Base-by-base conservation (phyloP, 352 stramenopile species). In the Blastocystis sp. region DNA sequence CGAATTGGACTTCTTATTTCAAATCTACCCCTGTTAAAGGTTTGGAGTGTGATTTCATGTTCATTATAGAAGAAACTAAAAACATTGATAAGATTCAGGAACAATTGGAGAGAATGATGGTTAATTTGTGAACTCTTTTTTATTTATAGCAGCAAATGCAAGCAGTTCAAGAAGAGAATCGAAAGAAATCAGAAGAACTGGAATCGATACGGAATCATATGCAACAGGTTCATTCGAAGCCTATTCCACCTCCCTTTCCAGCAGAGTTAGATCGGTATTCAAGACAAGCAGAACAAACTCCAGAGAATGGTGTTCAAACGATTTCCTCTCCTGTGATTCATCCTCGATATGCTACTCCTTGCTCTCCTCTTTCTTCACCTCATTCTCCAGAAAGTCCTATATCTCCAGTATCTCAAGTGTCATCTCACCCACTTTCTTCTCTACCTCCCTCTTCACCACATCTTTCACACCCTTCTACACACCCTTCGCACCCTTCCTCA, bases 111-210 rank as follows among this genome's bases (percentile, higher is more conserved):
- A 66, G 59, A 42, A 24, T 81, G 44, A 81, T 81, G 42, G 70
- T 81, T 22, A 15, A 9, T 13, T 22, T 81, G 37, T n/a, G 40
- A 27, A 7, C 13, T 4, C 1, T 4, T 13, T 51, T 0, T 17
- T 22, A 33, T 37, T 11, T n/a, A 11, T 81, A 81, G 70, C 40
- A 62, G 62, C 70, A 81, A 37, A 81, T 81, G 70, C 35, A 60
- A 33, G 70, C 44, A 15, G 70, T 81, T 30, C 70, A 81, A 37
- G 42, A 81, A 56, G 70, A 81, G 19, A 81, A 81, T 37, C 40
- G 44, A 40, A 27, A 40, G 11, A 81, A 81, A 27, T 30, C 22
- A 0, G 44, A 17, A 60, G 70, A 81, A 56, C 17, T 81, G 13
- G 51, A 81, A 15, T 51, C 17, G 6, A 33, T 81, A 17, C 51